Evolutionary conservation across 2,329 filamentous ascomycete species (phyloP).

Genomic region (Penicillium sp.): DNA sequence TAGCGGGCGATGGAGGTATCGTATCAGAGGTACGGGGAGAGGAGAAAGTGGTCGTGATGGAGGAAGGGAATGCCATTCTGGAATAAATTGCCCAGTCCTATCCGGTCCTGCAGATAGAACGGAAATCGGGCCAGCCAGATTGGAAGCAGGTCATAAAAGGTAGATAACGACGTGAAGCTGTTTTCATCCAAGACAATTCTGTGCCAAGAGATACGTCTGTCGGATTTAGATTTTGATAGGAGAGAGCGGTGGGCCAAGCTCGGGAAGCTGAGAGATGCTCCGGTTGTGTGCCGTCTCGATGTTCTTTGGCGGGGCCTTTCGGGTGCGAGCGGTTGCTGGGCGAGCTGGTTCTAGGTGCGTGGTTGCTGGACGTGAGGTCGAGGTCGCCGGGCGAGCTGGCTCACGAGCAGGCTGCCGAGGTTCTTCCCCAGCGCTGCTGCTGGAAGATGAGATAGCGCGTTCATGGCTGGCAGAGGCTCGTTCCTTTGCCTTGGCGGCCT

Average conservation of each 20-base stretch:
- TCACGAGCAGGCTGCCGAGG: conserved; percentile 1
- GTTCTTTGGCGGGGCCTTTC: conserved; percentile 34
- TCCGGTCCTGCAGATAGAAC: conserved; percentile 4
- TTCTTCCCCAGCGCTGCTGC: conserved; percentile 52
- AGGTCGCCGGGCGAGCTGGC: conserved; percentile 28
- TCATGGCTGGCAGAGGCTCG: conserved; percentile 46
- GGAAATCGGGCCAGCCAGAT: conserved; percentile 20
- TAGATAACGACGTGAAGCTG: not conserved
- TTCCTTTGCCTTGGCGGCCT: conserved; percentile 19
- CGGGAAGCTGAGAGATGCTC: conserved; percentile 46
- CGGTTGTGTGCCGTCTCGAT: conserved; percentile 36
- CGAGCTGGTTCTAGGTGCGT: conserved; percentile 21
- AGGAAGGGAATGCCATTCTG: not conserved
- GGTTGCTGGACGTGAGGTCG: conserved; percentile 32
- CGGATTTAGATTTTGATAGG: conserved; percentile 50
- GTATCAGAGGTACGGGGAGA: not conserved
- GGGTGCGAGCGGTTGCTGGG: conserved; percentile 31
- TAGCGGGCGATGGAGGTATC: not conserved
- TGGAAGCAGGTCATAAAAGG: not conserved
- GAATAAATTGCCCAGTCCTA: conserved; percentile 1
- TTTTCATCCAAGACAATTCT: not conserved
- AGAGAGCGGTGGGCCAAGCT: conserved; percentile 48
- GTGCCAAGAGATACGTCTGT: not conserved
- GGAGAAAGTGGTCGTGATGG: not conserved
- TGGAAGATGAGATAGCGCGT: conserved; percentile 62